A percentile compares a stretch with the other conserved stretches of the same genome.
Evolutionary conservation across 352 stramenopile genomes (phyloP).

Genomic region (Pseudoperonospora humuli): DNA sequence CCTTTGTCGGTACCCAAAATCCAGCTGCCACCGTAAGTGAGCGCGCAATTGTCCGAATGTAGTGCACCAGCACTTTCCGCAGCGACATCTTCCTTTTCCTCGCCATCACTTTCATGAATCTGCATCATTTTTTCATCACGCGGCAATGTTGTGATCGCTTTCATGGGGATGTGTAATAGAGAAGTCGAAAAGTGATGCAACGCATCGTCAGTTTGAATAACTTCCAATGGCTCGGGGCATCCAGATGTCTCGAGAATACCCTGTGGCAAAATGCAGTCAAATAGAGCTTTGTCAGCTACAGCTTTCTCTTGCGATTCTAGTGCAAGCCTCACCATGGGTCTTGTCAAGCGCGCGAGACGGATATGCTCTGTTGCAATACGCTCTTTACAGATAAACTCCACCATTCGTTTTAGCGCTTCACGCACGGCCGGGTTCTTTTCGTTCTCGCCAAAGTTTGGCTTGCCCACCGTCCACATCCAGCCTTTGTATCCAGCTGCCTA

Average conservation of each 20-base stretch:
- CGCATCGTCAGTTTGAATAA: conserved; percentile 51
- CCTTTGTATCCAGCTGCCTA: conserved; percentile 62
- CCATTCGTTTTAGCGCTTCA: conserved; percentile 69
- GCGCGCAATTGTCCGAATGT: conserved; percentile 5
- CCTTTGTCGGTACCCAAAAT: conserved; percentile 75
- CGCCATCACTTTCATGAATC: conserved; percentile 27
- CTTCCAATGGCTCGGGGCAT: conserved; percentile 30
- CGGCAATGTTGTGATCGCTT: conserved; percentile 70
- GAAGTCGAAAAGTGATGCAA: conserved; percentile 60
- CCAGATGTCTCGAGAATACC: conserved; percentile 41
- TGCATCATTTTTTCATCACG: conserved; percentile 48
- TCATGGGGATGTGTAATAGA: conserved; percentile 59
- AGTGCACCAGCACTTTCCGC: conserved; percentile 3
- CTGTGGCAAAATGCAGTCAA: conserved; percentile 10
- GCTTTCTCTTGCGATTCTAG: neutral
- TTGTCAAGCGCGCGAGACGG: conserved; percentile 20
- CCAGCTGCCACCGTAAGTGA: conserved; percentile 66
- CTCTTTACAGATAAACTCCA: conserved; percentile 44
- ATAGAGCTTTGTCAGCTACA: neutral
- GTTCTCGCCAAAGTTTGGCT: conserved; percentile 70
- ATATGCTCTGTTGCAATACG: conserved; percentile 28
- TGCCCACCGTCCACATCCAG: conserved; percentile 83
- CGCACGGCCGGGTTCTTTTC: conserved; percentile 70
- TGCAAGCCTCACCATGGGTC: conserved; percentile 12
- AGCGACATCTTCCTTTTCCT: conserved; percentile 13